phyloP scores from a whole-genome alignment of 1,139 yeast species.

The Blastobotrys raffinosifermentans region DNA sequence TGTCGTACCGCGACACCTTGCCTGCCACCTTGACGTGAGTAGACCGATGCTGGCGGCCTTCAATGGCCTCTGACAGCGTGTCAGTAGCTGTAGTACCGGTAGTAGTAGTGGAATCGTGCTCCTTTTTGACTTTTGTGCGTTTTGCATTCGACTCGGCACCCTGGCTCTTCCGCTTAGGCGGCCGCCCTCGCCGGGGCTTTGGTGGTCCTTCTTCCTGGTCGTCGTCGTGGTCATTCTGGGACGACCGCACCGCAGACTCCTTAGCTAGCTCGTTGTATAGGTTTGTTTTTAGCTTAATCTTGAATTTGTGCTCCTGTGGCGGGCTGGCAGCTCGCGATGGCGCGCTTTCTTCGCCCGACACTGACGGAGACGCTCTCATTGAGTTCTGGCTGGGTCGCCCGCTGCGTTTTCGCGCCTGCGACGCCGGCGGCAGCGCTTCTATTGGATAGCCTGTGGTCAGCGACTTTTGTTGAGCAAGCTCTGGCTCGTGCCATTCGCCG shows the following conservation, averaged over 20 bases:
- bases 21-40: conserved; percentile 2
- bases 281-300: conserved; percentile 34
- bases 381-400: conserved; percentile 1
- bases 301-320: conserved; percentile 23
- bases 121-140: too few species aligned
- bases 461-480: conserved; percentile 45
- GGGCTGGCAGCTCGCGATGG: conserved; percentile 12
- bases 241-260: conserved; percentile 8
- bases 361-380: background rate
- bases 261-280: conserved; percentile 30
- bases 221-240: conserved; percentile 4
- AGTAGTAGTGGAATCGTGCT: conserved; percentile 7
- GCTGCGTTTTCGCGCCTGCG: background rate
- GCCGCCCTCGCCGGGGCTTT: conserved; percentile 6
- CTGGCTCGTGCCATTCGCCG: conserved; percentile 52
- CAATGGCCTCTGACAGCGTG: background rate
- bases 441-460: conserved; percentile 62
- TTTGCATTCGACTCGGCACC: background rate
- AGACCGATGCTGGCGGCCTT: conserved; percentile 1
- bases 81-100: conserved; percentile 4
- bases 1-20: conserved; percentile 5
- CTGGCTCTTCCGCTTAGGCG: conserved; percentile 5
- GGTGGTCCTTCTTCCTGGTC: too few species aligned
- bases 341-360: conserved; percentile 4
- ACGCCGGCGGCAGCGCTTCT: conserved; percentile 54